Conservation (phyloP, 1,139 yeast genomes). For the Scheffersomyces insectosa region DNA sequence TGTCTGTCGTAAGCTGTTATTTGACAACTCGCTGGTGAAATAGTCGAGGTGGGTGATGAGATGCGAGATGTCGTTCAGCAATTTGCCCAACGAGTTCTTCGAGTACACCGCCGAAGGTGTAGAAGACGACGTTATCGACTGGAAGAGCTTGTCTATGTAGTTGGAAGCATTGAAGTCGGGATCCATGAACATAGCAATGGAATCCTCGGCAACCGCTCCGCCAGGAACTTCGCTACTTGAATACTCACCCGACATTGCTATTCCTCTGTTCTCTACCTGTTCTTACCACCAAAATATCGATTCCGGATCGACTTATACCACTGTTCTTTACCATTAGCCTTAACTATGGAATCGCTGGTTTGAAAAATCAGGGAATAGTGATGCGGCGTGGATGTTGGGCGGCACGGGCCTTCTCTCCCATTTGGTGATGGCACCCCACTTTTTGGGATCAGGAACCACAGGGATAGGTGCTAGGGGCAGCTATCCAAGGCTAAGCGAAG, state of each 20-base stretch:
- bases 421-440: too few species aligned
- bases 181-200: slow-evolving; percentile 42
- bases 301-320: too few species aligned
- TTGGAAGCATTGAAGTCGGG: slow-evolving; percentile 36
- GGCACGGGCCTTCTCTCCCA: too few species aligned
- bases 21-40: slow-evolving; percentile 56
- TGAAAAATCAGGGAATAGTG: too few species aligned
- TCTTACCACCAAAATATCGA: too few species aligned
- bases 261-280: too few species aligned
- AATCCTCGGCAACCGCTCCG: slow-evolving; percentile 1
- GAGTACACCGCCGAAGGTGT: slow-evolving; percentile 8
- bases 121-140: slow-evolving; percentile 16
- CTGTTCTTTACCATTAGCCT: too few species aligned
- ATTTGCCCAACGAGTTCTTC: slow-evolving; percentile 15
- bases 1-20: slow-evolving; percentile 45
- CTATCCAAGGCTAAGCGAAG: too few species aligned
- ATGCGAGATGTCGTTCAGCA: slow-evolving; percentile 32
- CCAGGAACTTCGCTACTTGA: not conserved
- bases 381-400: too few species aligned
- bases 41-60: slow-evolving; percentile 62
- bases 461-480: too few species aligned
- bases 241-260: not conserved
- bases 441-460: too few species aligned
- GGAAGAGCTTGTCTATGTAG: slow-evolving; percentile 41
- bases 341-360: too few species aligned